phyloP scores from a whole-genome alignment of 2,329 filamentous ascomycete genomes.

The Seiridium unicorne region DNA sequence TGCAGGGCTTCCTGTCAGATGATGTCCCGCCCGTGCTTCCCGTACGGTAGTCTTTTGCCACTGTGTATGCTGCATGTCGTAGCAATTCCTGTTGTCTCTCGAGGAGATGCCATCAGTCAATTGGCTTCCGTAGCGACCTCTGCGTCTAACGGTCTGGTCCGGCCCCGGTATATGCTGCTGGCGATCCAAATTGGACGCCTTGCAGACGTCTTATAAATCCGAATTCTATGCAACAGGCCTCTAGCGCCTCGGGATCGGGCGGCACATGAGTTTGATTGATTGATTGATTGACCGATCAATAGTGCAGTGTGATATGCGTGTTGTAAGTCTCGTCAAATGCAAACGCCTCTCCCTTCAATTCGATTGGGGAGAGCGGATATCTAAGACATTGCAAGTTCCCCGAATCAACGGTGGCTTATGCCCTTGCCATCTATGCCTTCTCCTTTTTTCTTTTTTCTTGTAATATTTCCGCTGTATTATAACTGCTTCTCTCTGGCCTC shows the following conservation, averaged over 20 bases:
- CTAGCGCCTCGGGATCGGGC: too few relatives aligned
- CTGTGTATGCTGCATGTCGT: neutral
- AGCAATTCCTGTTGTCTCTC: too few relatives aligned
- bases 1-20: neutral
- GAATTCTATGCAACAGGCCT: too few relatives aligned
- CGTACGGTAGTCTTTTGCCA: neutral
- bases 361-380: neutral
- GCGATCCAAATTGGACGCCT: too few relatives aligned
- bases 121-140: too few relatives aligned
- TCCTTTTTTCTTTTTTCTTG: neutral
- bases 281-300: neutral
- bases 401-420: neutral
- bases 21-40: neutral
- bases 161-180: too few relatives aligned
- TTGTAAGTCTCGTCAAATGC: neutral
- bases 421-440: neutral
- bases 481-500: neutral
- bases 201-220: too few relatives aligned
- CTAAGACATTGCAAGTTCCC: conserved; percentile 4
- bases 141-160: too few relatives aligned
- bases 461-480: neutral
- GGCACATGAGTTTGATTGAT: neutral
- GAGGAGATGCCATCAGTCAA: too few relatives aligned
- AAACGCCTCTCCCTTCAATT: neutral
- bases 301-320: neutral